phyloP scores from a whole-genome alignment of 1,284 basidiomycete genomes.

The Hypsizygus ulmarius region DNA sequence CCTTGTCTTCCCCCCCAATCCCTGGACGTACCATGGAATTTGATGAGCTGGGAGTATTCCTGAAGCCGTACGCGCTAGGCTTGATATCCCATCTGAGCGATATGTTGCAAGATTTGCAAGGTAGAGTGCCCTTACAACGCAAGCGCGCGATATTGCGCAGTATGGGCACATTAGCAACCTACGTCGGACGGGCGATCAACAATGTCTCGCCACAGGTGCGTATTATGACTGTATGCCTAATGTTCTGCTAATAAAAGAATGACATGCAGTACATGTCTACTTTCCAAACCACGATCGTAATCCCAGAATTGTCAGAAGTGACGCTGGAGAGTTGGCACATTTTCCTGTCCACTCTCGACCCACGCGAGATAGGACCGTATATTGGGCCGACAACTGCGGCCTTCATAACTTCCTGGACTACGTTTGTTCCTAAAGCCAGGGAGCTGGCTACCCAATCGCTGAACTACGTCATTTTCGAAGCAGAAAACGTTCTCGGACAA shows the following conservation, averaged over 20 bases:
- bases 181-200: slow-evolving; percentile 71
- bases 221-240: slow-evolving; percentile 3
- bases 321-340: slow-evolving; percentile 82
- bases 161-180: slow-evolving; percentile 70
- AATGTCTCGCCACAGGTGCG: slow-evolving; percentile 83
- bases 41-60: slow-evolving; percentile 52
- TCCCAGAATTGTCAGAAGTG: slow-evolving; percentile 72
- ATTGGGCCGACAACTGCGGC: slow-evolving; percentile 89
- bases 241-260: background rate
- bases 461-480: slow-evolving; percentile 69
- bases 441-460: slow-evolving; percentile 61
- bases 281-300: slow-evolving; percentile 83
- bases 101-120: slow-evolving; percentile 76
- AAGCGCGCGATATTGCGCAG: slow-evolving; percentile 81
- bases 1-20: slow-evolving; percentile 16
- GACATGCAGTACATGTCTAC: slow-evolving; percentile 86
- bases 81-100: slow-evolving; percentile 82
- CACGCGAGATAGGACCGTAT: slow-evolving; percentile 78
- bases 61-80: slow-evolving; percentile 78
- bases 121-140: slow-evolving; percentile 61
- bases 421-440: slow-evolving; percentile 55
- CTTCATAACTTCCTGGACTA: slow-evolving; percentile 77
- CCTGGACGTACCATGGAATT: slow-evolving; percentile 21
- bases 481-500: slow-evolving; percentile 51
- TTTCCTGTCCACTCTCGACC: slow-evolving; percentile 73